Percentiles rank a stretch among this genome's conserved stretches.
Conservation (phyloP, 139 green algal species). For the Penium margaritaceum region DNA sequence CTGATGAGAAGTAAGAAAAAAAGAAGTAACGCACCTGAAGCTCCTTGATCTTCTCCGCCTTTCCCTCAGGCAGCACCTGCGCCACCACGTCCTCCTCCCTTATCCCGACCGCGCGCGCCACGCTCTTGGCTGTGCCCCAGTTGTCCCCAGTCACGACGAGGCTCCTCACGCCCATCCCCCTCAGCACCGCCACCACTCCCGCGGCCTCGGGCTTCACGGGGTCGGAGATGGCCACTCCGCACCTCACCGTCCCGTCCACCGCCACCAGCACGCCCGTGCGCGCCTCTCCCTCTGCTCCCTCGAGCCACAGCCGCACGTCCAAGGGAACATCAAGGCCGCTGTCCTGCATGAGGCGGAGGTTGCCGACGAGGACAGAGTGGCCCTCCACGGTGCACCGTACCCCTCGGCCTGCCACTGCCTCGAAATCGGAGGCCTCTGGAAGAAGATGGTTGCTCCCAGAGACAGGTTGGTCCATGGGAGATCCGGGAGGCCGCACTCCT, state of each 20-base stretch:
- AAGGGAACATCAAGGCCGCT: conserved; percentile 6
- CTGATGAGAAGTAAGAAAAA: neutral
- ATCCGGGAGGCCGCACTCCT: neutral
- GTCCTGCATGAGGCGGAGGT: conserved; percentile 32
- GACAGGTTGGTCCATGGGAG: too few relatives aligned
- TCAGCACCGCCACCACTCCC: conserved; percentile 65
- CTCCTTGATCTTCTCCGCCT: conserved; percentile 56
- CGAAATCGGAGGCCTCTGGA: conserved; percentile 23
- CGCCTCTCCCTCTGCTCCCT: conserved; percentile 47
- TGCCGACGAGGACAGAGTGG: conserved; percentile 40
- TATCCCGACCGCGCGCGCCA: conserved; percentile 52
- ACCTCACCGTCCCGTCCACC: conserved; percentile 52
- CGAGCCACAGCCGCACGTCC: conserved; percentile 21
- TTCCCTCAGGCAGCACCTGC: conserved; percentile 65
- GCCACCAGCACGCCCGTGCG: conserved; percentile 65
- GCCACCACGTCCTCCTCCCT: conserved; percentile 44
- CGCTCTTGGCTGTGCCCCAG: conserved; percentile 66
- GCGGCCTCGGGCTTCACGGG: conserved; percentile 82
- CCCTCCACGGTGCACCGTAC: conserved; percentile 32
- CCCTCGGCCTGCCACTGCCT: conserved; percentile 33
- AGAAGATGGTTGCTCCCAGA: neutral
- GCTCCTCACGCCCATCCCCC: conserved; percentile 48
- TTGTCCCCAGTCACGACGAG: conserved; percentile 81
- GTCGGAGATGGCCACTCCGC: conserved; percentile 73
- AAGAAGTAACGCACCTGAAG: conserved; percentile 42